Conservation (phyloP, 108 stramenopile species). For the Nitzschia sp. region DNA sequence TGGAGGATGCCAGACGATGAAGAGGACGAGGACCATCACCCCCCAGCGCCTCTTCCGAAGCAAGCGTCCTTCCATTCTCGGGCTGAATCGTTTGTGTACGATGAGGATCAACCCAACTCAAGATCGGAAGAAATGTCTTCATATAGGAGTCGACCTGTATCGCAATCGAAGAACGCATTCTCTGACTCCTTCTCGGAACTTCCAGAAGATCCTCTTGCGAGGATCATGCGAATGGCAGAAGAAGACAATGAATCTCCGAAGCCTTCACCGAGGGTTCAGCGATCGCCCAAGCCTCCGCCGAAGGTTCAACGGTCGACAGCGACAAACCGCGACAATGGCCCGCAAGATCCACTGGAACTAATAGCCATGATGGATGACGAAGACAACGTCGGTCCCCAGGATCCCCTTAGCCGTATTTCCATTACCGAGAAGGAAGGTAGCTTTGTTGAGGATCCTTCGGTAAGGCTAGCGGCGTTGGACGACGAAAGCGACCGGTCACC, state of each 20-base stretch:
- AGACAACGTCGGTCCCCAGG: not conserved
- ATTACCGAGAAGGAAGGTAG: not conserved
- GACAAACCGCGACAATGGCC: not conserved
- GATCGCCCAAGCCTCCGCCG: too few relatives aligned
- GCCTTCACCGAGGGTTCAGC: not conserved
- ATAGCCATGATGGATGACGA: conserved; percentile 5
- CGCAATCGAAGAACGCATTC: not conserved
- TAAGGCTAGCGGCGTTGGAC: not conserved
- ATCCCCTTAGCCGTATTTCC: too few relatives aligned
- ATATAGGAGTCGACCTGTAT: not conserved
- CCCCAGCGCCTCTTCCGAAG: not conserved
- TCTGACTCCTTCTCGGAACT: not conserved
- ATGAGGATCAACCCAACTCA: too few relatives aligned
- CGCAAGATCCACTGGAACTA: not conserved
- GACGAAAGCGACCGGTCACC: not conserved
- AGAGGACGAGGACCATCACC: conserved; percentile 10
- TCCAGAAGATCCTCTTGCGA: not conserved
- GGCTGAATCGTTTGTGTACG: too few relatives aligned
- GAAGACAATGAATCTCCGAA: not conserved
- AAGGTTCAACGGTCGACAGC: not conserved
- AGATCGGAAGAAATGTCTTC: too few relatives aligned
- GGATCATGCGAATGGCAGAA: not conserved
- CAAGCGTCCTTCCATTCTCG: conserved; percentile 9
- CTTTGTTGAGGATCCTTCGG: not conserved
- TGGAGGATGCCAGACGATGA: conserved; percentile 27